Base-by-base conservation (phyloP, 768 basidiomycete species). In the Termitomyces eurrhizus region DNA sequence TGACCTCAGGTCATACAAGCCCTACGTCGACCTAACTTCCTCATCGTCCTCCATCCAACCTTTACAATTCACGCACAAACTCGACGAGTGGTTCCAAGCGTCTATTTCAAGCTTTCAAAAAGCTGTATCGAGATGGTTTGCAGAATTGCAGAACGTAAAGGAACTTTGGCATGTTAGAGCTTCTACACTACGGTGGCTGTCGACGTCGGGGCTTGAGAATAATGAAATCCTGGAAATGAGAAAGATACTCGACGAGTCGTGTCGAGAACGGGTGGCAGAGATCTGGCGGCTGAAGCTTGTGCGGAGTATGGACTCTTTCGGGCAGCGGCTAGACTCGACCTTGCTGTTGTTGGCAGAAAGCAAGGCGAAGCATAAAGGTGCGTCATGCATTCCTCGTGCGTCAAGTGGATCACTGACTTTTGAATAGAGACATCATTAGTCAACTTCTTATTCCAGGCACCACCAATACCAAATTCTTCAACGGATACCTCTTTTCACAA, bases 1-100 rank as follows among this genome's bases (percentile, higher is more conserved):
- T 1, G 81, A 77, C 60, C 81, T 98, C 61, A 82, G 81, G 64
- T 80, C 83, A 5, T 97, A 95, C 72, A 91, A 87, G 66, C 95
- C 95, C 9, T 95, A 92, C 70, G 83, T 96, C 62, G 89, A 94
- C 66, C 74, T 87, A 6, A 75, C 79, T 9, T 85, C 90, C 0
- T 71, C 84, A 0, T 83, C 85, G 4, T 78, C 85, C 18, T 76
- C 77, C 3, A 71, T 87, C 26, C 71, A 82, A 4, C 77, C 76
- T 48, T 65, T 71, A 1, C 69, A 76, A 29, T 73, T 90, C 52
- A 63, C 70, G 21, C 69, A 76, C 16, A 21, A 21, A 21, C 21
- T 21, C 21, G 1, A 21, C 21, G 21, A 21, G 21, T 21, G 21
- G 21, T 21, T 21, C 21, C 21, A 21, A 21, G 21, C 21, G 21